Base-by-base conservation (phyloP, 2,329 filamentous ascomycete genomes). In the Calonectria ilicicola region DNA sequence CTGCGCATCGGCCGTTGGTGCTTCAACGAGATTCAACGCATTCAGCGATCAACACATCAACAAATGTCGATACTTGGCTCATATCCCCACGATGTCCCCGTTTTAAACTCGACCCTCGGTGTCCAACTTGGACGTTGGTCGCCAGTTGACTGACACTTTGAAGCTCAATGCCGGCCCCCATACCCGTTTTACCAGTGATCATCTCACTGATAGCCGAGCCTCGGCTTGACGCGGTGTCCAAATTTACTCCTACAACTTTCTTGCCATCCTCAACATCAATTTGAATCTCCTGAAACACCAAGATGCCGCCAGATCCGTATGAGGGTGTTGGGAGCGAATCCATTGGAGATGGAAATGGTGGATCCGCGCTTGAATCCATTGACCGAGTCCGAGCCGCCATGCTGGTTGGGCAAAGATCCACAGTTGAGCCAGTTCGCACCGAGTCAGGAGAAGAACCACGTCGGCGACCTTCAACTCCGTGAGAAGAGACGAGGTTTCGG, bases 231-330 rank as follows among this genome's bases (percentile, higher is more conserved):
- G 69, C 73, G 21, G 32, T 64, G 26, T 68, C 58, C 12, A 68
- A 67, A 46, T 72, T 56, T 27, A 65, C 42, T 23, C 69, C 70
- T 9, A 40, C 35, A 29, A 67, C n/a, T 23, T 70, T 72, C 27
- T 71, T 71, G 10, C 70, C 62, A 19, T 65, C 72, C 38, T 83
- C 77, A 6, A 83, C 81, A 46, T 91, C 87, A n/a, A 92, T 87
- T 9, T 87, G 88, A 68, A 92, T 88, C 76, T 93, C 90, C 74
- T 91, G 89, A 27, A 89, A 90, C 8, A 92, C 88, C 84, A 92
- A 88, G 79, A 92, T 93, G 26, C 91, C 90, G 8, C 90, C 89
- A 60, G 53, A 21, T 23, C 53, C 53, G 63, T 78, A 80, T 5
- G 78, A 79, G 14, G 77, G 42, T 15, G 70, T 4, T 42, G 70